phyloP scores from a whole-genome alignment of 2,329 filamentous ascomycete genomes.

The Eurotiales sp. region DNA sequence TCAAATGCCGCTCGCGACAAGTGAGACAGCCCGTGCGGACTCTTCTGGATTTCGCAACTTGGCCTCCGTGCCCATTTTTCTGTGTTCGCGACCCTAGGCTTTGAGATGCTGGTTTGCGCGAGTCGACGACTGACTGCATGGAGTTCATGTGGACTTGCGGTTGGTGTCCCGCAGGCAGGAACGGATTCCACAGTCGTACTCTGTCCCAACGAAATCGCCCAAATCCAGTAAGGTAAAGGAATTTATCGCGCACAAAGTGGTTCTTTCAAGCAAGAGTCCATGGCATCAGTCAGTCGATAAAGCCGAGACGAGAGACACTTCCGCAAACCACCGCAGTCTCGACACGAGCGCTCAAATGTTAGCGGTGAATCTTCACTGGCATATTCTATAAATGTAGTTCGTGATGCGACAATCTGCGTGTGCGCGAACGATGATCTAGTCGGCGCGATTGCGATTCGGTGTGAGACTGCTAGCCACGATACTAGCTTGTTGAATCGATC shows the following conservation, averaged over 20 bases:
- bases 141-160: background rate
- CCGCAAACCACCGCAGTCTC: background rate
- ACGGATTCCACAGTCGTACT: background rate
- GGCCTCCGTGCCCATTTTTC: conserved; percentile 16
- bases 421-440: background rate
- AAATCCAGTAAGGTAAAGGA: no score
- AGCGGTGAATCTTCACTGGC: background rate
- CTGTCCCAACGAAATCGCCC: no score
- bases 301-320: background rate
- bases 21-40: conserved; percentile 89
- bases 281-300: background rate
- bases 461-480: background rate
- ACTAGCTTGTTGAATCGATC: background rate
- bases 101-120: background rate
- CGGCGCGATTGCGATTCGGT: background rate
- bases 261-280: background rate
- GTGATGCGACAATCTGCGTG: background rate
- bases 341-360: background rate
- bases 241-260: background rate
- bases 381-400: background rate
- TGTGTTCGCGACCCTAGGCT: background rate
- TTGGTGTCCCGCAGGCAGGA: background rate
- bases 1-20: conserved; percentile 82
- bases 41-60: conserved; percentile 64
- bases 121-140: background rate